phyloP scores from a whole-genome alignment of 2,329 filamentous ascomycete genomes.

The Talaromyces sp. region DNA sequence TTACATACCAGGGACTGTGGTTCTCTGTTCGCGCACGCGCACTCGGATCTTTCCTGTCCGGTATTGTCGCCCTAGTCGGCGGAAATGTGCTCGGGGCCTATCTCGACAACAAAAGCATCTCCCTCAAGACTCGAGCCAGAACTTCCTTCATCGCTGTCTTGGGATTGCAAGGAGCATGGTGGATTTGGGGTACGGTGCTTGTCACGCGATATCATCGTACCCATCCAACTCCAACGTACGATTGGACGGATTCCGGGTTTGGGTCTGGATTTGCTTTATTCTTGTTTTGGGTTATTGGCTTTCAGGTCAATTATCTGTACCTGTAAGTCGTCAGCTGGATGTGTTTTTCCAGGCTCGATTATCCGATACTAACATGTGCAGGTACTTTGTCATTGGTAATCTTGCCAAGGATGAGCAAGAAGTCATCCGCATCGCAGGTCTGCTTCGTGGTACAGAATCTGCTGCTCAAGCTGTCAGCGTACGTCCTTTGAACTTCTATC shows the following conservation, averaged over 20 bases:
- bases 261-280: conserved; percentile 63
- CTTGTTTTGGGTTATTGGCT: conserved; percentile 61
- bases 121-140: conserved; percentile 52
- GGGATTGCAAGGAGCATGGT: conserved; percentile 61
- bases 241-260: conserved; percentile 62
- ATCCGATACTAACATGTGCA: conserved; percentile 21
- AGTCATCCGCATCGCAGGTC: conserved; percentile 61
- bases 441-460: conserved; percentile 66
- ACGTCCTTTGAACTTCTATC: conserved; percentile 19
- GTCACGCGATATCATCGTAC: conserved; percentile 56
- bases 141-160: conserved; percentile 50
- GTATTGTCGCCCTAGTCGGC: conserved; percentile 59
- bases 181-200: conserved; percentile 65
- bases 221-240: conserved; percentile 57
- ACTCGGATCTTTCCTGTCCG: conserved; percentile 65
- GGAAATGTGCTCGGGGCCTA: conserved; percentile 64
- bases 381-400: conserved; percentile 66
- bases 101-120: conserved; percentile 54
- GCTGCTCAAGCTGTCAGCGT: conserved; percentile 66
- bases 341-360: neutral
- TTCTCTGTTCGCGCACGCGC: conserved; percentile 65
- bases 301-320: conserved; percentile 70
- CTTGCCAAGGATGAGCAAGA: conserved; percentile 58
- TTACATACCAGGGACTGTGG: conserved; percentile 63
- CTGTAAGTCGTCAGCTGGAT: conserved; percentile 42